Percentiles rank a stretch among this genome's conserved stretches.
Conservation (phyloP, 78 protist genomes). For the Dictyostelium purpureum region DNA sequence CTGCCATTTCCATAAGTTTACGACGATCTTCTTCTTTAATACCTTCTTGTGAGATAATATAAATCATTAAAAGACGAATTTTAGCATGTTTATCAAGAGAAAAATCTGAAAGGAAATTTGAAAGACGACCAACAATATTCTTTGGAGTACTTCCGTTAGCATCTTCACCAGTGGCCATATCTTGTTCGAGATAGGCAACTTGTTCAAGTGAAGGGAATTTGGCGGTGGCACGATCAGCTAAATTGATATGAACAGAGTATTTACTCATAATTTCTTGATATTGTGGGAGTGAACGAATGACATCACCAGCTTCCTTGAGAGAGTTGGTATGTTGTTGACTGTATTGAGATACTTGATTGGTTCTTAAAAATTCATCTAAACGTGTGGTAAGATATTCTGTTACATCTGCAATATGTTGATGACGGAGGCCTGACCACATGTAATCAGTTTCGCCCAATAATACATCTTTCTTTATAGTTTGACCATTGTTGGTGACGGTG, state of each 20-base stretch:
- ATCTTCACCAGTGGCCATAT: constrained; percentile 86
- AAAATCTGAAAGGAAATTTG: constrained; percentile 20
- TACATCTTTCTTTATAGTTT: constrained; percentile 50
- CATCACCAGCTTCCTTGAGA: constrained; percentile 82
- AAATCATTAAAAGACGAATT: constrained; percentile 79
- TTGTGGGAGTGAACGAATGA: constrained; percentile 86
- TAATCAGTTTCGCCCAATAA: constrained; percentile 84
- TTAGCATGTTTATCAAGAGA: constrained; percentile 23
- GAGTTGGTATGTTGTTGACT: constrained; percentile 20
- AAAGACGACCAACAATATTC: constrained; percentile 37
- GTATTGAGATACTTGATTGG: constrained; percentile 64
- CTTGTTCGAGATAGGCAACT: constrained; percentile 84
- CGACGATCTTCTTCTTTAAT: constrained; percentile 72
- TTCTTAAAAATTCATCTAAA: constrained; percentile 77
- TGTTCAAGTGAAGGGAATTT: constrained; percentile 70
- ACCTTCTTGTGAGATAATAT: constrained; percentile 86
- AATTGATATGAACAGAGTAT: constrained; percentile 85
- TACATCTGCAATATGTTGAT: constrained; percentile 88
- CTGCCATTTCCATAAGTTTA: constrained; percentile 73
- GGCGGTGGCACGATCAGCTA: constrained; percentile 79
- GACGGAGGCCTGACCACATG: constrained; percentile 84
- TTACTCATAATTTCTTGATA: constrained; percentile 86
- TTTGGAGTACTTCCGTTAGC: constrained; percentile 59
- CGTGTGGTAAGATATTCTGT: constrained; percentile 39
- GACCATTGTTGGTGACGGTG: constrained; percentile 11